Base-by-base conservation (phyloP, 192 early-diverging fungal species). In the Paraglomus occultum region DNA sequence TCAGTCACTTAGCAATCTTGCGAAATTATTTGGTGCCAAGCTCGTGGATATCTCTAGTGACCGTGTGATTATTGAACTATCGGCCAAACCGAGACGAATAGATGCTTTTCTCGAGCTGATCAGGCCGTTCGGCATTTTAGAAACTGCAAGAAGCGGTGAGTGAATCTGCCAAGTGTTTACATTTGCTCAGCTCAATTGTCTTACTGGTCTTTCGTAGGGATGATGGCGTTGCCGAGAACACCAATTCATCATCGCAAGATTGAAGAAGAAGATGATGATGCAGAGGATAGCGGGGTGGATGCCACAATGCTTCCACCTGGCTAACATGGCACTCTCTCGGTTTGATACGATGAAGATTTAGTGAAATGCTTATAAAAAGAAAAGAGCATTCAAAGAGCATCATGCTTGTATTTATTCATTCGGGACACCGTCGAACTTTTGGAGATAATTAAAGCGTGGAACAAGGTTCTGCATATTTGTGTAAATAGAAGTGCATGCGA, bases 211-310 rank as follows among this genome's bases (percentile, higher is more conserved):
- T 9, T 17, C 18, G 15, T 80, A 89, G 89, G 90, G 55, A 82
- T 91, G 71, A 99, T 99, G 96, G 94, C 95, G 38, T 95, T 99
- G 91, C 94, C 95, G 31, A 87, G 96, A 22, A 91, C 90, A 42
- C 90, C 91, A 48, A 86, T 95, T 47, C 89, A 88, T 65, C 91
- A 90, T 54, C 71, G 87, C 72, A 83, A 89, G 67, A 88, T 89
- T 63, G 77, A 86, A 71, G 89, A 64, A 61, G 77, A 86, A 71
- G 84, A 85, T 61, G 80, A 73, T 42, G 82, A 88, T 23, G 77
- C 74, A 45, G 80, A 74, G 49, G 82, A 90, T 46, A 80, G 81
- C 44, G 76, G 71, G 20, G 91, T 95, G n/a, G 96, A 96, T 84
- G 90, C 87, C 42, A 90, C 92, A 47, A 87, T 92, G 88, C 84